Evolutionary conservation across 225 moss, liverwort and hornwort species (phyloP), one percentile per base, ranked within the genome.

Genomic region (Thuidium tamariscinum): DNA sequence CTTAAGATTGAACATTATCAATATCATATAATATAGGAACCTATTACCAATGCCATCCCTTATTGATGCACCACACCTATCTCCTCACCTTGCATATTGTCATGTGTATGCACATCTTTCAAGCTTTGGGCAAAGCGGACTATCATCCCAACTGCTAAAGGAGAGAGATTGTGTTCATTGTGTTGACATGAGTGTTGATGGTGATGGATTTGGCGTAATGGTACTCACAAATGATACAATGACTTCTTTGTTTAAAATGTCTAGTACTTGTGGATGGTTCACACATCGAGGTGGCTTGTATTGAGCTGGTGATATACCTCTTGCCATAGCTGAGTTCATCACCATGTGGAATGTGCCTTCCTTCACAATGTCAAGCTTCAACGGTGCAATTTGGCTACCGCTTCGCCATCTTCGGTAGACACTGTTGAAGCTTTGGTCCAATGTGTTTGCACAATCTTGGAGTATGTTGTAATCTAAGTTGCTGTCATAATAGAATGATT

Each of bases 221-320:
- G 79, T 81, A 55, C 94, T 94, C 5, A 46, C 11, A 4, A 92
- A 91, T 4, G 84, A 60, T 1, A 51, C 71, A 67, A 52, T 69
- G 7, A 85, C 29, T 69, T 60, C 70, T 14, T 70, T 65, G 18
- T 91, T 86, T 55, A 94, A 73, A 57, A 91, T 87, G 13, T 84
- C 84, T 42, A 92, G 54, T 15, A 74, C 68, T 55, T 86, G 55
- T 2, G 82, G 79, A 39, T 84, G 70, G 55, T 87, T 90, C 25
- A 91, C 92, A 77, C 92, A 94, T 36, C 91, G 91, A 44, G 91
- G 88, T 5, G 55, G 81, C 82, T 94, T 94, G 69, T 89, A 94
- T 41, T 91, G 91, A 20, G 89, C 78, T 0, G 87, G 86, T 9
- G 91, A 89, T 5, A 88, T 21, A 1, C 94, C 91, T 63, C 71